phyloP scores from a whole-genome alignment of 331 rosid genomes.

The Stylosanthes scabra region DNA sequence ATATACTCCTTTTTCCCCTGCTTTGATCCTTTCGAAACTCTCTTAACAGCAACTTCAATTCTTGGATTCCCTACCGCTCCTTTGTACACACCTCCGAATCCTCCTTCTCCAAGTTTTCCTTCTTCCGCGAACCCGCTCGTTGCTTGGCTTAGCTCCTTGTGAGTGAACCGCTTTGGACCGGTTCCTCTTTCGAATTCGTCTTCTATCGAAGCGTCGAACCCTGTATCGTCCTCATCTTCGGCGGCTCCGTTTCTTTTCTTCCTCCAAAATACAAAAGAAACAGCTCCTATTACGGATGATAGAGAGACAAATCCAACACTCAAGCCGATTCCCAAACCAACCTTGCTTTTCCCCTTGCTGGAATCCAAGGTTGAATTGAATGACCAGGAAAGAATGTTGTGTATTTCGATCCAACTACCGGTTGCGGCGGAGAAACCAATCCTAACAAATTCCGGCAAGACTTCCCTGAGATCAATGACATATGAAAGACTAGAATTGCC shows the following conservation, averaged over 20 bases:
- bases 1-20: slow-evolving; percentile 78
- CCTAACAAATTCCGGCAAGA: slow-evolving; percentile 56
- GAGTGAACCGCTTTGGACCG: slow-evolving; percentile 77
- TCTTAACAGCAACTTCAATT: slow-evolving; percentile 66
- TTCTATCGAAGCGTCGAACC: slow-evolving; percentile 53
- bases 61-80: slow-evolving; percentile 56
- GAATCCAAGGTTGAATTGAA: slow-evolving; percentile 63
- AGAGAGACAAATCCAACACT: slow-evolving; percentile 52
- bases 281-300: slow-evolving; percentile 44
- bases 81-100: slow-evolving; percentile 84
- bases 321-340: slow-evolving; percentile 49
- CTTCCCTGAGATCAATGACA: slow-evolving; percentile 51
- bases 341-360: slow-evolving; percentile 16
- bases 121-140: slow-evolving; percentile 58
- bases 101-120: slow-evolving; percentile 87
- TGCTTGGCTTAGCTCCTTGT: slow-evolving; percentile 56
- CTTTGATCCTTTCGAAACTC: slow-evolving; percentile 71
- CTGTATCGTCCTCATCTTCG: slow-evolving; percentile 10
- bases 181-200: slow-evolving; percentile 75
- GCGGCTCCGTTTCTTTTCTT: slow-evolving; percentile 20
- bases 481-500: slow-evolving; percentile 48
- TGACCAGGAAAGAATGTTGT: slow-evolving; percentile 68
- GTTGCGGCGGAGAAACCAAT: slow-evolving; percentile 68
- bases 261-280: slow-evolving; percentile 52
- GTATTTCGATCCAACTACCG: slow-evolving; percentile 57